Base-by-base conservation (phyloP, 345 rosid species). In the Carallia pectinifolia region DNA sequence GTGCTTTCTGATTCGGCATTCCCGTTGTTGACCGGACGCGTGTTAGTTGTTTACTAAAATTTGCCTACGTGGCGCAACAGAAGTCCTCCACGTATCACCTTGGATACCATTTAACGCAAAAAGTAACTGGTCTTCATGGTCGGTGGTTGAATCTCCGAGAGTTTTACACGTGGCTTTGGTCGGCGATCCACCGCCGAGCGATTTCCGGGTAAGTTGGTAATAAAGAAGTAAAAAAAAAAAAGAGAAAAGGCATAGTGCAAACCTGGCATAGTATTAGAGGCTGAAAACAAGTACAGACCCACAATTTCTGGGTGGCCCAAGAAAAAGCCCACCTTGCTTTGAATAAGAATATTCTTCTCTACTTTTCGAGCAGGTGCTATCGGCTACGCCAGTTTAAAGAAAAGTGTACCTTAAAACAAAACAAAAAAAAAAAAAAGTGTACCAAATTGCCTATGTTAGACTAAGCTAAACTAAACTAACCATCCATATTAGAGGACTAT, bases 111-210 rank as follows among this genome's bases (percentile, higher is more conserved):
- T 7, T 55, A 55, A 55, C 30, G 59, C 27, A 8, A 55, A 63
- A 18, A 56, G 16, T 8, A 1, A 0, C 1, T 1, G 16, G 31
- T 44, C 27, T 8, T 39, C 8, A n/a, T 2, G 36, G 80, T 71
- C 72, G 80, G 76, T 76, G 76, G 39, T 6, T 23, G 12, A 55
- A 1, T 7, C 61, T 12, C 7, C 17, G 5, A 23, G 38, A 44
- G 30, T 0, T 27, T 29, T 66, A 55, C 72, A 76, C 76, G 72
- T 62, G 72, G 80, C 55, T 36, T 0, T 12, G 4, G 74, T 60
- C 74, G 71, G 69, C 71, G 6, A 3, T 3, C 1, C 37, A 6
- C 52, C 6, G 38, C 36, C 0, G 48, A 40, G 48, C 2, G 48
- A 8, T 40, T 10, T 2, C 48, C 48, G 48, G 48, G 48, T 10